Evolutionary conservation across 257 asterid genomes (phyloP).

Genomic region (Solanum rostratum): DNA sequence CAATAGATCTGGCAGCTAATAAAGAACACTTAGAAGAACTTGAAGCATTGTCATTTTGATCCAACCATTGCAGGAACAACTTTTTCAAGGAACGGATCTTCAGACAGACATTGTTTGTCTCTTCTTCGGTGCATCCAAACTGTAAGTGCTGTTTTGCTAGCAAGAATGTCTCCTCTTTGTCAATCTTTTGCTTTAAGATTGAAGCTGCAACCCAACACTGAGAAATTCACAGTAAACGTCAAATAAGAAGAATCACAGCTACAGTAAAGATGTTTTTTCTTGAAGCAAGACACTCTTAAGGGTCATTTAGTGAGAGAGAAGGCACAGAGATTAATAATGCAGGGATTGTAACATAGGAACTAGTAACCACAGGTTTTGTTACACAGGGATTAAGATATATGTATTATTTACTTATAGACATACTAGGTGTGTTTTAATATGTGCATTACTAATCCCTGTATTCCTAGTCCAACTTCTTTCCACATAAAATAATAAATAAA

Average conservation of each 20-base stretch:
- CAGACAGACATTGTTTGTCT: constrained; percentile 12
- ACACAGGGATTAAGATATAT: neutral
- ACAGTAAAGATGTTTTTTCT: neutral
- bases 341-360: neutral
- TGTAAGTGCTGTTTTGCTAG: constrained; percentile 17
- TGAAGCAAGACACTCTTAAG: neutral
- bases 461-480: neutral
- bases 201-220: constrained; percentile 44
- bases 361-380: neutral
- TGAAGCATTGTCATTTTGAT: constrained; percentile 2
- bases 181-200: constrained; percentile 19
- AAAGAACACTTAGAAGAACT: neutral
- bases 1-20: constrained; percentile 3
- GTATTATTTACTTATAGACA: neutral
- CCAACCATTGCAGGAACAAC: constrained; percentile 13
- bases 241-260: neutral
- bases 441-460: neutral
- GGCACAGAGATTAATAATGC: neutral
- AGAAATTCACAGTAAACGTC: constrained; percentile 1
- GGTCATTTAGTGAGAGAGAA: neutral
- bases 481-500: neutral
- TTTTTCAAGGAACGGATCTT: constrained; percentile 17
- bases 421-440: neutral
- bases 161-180: constrained; percentile 12
- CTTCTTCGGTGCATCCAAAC: constrained; percentile 29